Evolutionary conservation across 1,284 basidiomycete genomes (phyloP).

Genomic region (Trichosporon asahii): DNA sequence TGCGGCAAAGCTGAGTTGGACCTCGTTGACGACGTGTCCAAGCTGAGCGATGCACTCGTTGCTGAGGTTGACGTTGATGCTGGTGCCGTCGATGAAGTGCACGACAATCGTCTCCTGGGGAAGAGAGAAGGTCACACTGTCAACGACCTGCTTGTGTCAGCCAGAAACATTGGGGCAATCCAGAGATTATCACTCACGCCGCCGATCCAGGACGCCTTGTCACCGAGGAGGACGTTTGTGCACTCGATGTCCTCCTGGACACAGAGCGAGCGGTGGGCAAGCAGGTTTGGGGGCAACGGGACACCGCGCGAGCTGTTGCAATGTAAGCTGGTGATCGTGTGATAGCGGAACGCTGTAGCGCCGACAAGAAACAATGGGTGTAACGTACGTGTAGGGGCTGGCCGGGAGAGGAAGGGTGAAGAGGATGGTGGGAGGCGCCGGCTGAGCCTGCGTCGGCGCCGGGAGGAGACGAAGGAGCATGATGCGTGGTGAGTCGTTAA

Average conservation of each 20-base stretch:
- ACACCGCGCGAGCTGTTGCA: conserved; percentile 35
- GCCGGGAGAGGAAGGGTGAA: conserved; percentile 64
- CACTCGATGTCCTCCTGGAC: conserved; percentile 49
- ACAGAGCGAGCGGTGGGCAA: conserved; percentile 47
- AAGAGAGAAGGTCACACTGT: conserved; percentile 51
- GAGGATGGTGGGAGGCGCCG: conserved; percentile 63
- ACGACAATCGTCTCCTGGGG: conserved; percentile 38
- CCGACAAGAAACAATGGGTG: neutral
- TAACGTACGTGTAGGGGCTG: conserved; percentile 55
- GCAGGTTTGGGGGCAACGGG: conserved; percentile 50
- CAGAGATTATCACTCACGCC: conserved; percentile 33
- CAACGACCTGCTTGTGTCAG: conserved; percentile 33
- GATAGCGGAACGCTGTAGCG: neutral
- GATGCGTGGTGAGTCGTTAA: conserved; percentile 13
- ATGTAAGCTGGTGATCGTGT: conserved; percentile 4
- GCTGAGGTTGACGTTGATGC: conserved; percentile 36
- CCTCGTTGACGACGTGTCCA: conserved; percentile 46
- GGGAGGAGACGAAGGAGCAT: conserved; percentile 71
- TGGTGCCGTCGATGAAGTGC: conserved; percentile 46
- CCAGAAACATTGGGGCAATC: neutral
- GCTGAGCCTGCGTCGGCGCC: conserved; percentile 54
- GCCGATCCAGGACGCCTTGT: conserved; percentile 51
- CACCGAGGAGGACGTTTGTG: conserved; percentile 49
- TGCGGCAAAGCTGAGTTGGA: conserved; percentile 48
- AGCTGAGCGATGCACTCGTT: conserved; percentile 34